phyloP scores from a whole-genome alignment of 176 grass and related monocot genomes.

The Elaeis guineensis region DNA sequence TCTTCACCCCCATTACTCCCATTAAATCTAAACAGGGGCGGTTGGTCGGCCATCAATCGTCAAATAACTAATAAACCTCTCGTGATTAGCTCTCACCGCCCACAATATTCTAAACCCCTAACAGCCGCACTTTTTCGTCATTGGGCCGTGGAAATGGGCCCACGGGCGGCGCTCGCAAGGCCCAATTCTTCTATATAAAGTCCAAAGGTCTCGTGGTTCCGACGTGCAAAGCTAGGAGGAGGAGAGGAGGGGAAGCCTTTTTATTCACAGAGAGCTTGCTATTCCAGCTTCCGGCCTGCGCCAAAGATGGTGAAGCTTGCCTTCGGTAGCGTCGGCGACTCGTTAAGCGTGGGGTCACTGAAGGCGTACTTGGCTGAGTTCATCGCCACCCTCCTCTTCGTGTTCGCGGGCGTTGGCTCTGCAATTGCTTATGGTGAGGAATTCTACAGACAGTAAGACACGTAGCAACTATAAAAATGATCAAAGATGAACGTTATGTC shows the following conservation, averaged over 20 bases:
- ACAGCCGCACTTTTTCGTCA: not conserved
- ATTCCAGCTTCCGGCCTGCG: not conserved
- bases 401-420: conserved; percentile 85
- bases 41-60: conserved; percentile 60
- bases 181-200: conserved; percentile 41
- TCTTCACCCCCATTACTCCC: conserved; percentile 26
- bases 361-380: conserved; percentile 78
- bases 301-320: conserved; percentile 67
- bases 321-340: conserved; percentile 63
- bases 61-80: conserved; percentile 9
- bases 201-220: not conserved
- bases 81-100: conserved; percentile 40
- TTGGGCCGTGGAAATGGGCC: not conserved
- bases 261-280: not conserved
- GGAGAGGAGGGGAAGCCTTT: not conserved
- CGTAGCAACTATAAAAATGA: no score
- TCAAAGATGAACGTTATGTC: no score
- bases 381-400: conserved; percentile 82
- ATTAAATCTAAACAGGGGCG: conserved; percentile 36
- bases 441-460: no score
- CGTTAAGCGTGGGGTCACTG: conserved; percentile 49
- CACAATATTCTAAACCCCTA: conserved; percentile 36
- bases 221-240: no score
- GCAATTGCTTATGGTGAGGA: conserved; percentile 63
- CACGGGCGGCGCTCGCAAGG: not conserved